Conservation (phyloP, 164 flowering plant species). For the Nymphaea colorata region DNA sequence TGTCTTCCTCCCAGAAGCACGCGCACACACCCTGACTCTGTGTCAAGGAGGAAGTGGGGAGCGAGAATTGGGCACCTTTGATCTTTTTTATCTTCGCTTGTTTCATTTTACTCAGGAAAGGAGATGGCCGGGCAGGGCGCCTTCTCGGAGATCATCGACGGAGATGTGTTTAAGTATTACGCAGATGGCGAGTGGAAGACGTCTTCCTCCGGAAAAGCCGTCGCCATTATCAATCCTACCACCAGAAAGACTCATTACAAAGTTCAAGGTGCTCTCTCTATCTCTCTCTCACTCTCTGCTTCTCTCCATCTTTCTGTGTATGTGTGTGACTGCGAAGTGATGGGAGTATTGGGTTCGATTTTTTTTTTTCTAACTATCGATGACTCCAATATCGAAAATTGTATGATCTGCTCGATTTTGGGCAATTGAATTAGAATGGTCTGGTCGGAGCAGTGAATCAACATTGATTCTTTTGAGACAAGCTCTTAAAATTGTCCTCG, state of each 20-base stretch:
- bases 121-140: constrained; percentile 65
- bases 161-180: constrained; percentile 85
- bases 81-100: neutral
- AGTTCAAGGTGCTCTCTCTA: constrained; percentile 82
- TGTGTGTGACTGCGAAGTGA: neutral
- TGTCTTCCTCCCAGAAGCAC: neutral
- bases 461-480: neutral
- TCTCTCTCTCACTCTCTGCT: neutral
- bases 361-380: too few relatives aligned
- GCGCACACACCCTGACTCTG: neutral
- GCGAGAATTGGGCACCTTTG: neutral
- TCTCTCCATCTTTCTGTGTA: neutral
- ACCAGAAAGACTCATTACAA: constrained; percentile 81
- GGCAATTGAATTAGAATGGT: neutral
- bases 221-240: constrained; percentile 82
- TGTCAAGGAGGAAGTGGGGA: neutral
- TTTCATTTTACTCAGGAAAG: neutral
- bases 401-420: neutral
- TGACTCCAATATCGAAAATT: neutral
- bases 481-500: too few relatives aligned
- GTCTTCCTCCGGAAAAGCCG: constrained; percentile 76
- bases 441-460: neutral
- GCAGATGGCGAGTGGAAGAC: constrained; percentile 83
- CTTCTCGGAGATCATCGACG: constrained; percentile 78
- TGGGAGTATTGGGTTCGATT: too few relatives aligned